Evolutionary conservation across 1,139 yeast genomes (phyloP).

Genomic region (Geotrichum aggregatum): DNA sequence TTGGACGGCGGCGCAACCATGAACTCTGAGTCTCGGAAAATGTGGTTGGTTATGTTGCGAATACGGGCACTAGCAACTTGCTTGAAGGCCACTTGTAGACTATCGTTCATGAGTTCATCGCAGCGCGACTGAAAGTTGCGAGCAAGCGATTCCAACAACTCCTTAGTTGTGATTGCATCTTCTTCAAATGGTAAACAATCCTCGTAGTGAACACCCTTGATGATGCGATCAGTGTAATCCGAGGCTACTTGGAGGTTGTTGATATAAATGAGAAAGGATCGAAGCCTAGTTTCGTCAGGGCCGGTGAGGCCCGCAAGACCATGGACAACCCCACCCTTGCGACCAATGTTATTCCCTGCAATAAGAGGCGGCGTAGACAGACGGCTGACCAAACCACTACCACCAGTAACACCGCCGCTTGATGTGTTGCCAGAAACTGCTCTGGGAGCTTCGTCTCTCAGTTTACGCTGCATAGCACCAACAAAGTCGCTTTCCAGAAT

Average conservation of each 20-base stretch:
- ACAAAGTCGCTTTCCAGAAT: slow-evolving; percentile 48
- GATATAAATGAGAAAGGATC: slow-evolving; percentile 50
- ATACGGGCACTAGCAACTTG: slow-evolving; percentile 54
- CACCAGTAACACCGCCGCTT: slow-evolving; percentile 23
- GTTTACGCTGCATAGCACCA: slow-evolving; percentile 47
- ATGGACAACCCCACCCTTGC: not conserved
- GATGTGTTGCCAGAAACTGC: slow-evolving; percentile 27
- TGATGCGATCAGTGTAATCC: slow-evolving; percentile 50
- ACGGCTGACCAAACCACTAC: slow-evolving; percentile 21
- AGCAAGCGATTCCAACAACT: slow-evolving; percentile 39
- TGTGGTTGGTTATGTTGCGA: slow-evolving; percentile 48
- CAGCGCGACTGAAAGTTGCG: slow-evolving; percentile 41
- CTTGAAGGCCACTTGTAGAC: slow-evolving; percentile 53
- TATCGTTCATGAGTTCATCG: slow-evolving; percentile 50
- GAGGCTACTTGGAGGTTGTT: slow-evolving; percentile 60
- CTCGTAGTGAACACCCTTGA: slow-evolving; percentile 39
- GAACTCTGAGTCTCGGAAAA: slow-evolving; percentile 54
- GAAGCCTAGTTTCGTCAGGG: slow-evolving; percentile 44
- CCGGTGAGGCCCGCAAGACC: slow-evolving; percentile 29
- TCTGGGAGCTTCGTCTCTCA: slow-evolving; percentile 47
- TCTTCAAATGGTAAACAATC: slow-evolving; percentile 54
- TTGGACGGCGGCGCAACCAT: slow-evolving; percentile 35
- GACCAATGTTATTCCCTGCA: slow-evolving; percentile 7
- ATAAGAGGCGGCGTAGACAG: slow-evolving; percentile 24
- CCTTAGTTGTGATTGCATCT: slow-evolving; percentile 46